phyloP scores from a whole-genome alignment of 225 moss, liverwort and hornwort genomes.

The Asterella californica region DNA sequence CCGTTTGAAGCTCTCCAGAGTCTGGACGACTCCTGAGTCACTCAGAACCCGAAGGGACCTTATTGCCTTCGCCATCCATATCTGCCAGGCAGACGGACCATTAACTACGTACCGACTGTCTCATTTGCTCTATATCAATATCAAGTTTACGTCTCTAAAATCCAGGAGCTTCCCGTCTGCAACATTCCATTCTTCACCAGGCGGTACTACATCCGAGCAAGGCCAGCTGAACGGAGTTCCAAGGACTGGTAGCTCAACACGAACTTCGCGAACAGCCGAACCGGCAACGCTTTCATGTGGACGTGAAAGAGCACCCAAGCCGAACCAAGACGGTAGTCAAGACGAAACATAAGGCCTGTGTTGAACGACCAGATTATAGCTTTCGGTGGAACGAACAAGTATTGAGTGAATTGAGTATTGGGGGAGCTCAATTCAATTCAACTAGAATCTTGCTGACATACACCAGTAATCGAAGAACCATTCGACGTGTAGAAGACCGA shows the following conservation, averaged over 20 bases:
- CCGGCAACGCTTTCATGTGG: neutral
- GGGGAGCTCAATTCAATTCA: neutral
- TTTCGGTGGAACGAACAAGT: neutral
- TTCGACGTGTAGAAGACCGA: neutral
- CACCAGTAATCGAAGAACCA: neutral
- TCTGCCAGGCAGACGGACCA: too few species aligned
- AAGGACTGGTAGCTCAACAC: neutral
- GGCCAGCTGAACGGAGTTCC: too few species aligned
- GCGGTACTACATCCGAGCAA: too few species aligned
- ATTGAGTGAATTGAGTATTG: neutral
- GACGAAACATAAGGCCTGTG: neutral
- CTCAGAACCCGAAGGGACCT: too few species aligned
- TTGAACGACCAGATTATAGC: slow-evolving; percentile 7
- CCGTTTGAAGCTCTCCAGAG: too few species aligned
- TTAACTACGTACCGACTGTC: too few species aligned
- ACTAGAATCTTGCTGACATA: neutral
- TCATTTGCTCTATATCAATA: too few species aligned
- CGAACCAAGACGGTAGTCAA: neutral
- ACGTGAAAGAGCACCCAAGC: neutral
- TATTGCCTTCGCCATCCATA: too few species aligned
- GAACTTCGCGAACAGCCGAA: neutral
- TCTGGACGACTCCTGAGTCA: too few species aligned
- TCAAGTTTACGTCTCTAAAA: too few species aligned
- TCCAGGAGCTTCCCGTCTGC: too few species aligned
- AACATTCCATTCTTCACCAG: too few species aligned